Conservation (phyloP, 768 basidiomycete species). For the Sporobolomyces roseus region DNA sequence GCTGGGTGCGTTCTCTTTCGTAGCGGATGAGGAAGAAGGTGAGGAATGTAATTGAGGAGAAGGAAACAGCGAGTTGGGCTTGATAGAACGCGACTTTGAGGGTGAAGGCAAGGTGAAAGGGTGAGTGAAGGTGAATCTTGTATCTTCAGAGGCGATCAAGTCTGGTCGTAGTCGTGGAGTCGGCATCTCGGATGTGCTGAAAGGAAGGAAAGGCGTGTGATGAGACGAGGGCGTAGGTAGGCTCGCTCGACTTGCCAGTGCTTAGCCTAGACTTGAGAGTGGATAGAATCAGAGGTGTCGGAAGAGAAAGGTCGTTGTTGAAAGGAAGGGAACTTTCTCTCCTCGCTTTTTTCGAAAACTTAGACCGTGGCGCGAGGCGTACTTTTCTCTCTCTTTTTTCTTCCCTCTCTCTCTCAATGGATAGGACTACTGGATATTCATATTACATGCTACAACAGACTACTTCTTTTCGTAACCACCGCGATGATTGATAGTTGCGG, state of each 20-base stretch:
- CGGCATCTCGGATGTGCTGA: background rate
- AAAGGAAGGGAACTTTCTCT: too few relatives aligned
- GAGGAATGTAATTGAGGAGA: slow-evolving; percentile 8
- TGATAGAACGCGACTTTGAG: background rate
- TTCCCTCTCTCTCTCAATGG: background rate
- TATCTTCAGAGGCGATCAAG: background rate
- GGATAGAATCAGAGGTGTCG: too few relatives aligned
- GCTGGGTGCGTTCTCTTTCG: slow-evolving; percentile 13
- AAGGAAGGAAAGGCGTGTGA: too few relatives aligned
- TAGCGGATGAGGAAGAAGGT: too few relatives aligned
- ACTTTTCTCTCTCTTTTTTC: background rate
- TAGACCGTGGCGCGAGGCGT: too few relatives aligned
- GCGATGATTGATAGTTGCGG: slow-evolving; percentile 27
- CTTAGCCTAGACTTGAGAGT: too few relatives aligned
- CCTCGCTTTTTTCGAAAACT: too few relatives aligned
- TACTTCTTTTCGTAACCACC: slow-evolving; percentile 22
- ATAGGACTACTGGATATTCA: background rate
- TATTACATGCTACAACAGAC: background rate
- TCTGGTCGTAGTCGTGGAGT: too few relatives aligned
- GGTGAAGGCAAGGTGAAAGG: background rate
- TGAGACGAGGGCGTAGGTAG: too few relatives aligned
- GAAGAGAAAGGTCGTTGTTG: too few relatives aligned
- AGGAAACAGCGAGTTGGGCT: background rate
- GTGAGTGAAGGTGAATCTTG: background rate
- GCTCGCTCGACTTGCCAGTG: too few relatives aligned